Percentiles rank a stretch among this genome's conserved stretches.
These are phyloP conservation scores for Meripilus lineatus DNA, from an alignment of 1,284 basidiomycete species.

Conservation along the genomic window DNA sequence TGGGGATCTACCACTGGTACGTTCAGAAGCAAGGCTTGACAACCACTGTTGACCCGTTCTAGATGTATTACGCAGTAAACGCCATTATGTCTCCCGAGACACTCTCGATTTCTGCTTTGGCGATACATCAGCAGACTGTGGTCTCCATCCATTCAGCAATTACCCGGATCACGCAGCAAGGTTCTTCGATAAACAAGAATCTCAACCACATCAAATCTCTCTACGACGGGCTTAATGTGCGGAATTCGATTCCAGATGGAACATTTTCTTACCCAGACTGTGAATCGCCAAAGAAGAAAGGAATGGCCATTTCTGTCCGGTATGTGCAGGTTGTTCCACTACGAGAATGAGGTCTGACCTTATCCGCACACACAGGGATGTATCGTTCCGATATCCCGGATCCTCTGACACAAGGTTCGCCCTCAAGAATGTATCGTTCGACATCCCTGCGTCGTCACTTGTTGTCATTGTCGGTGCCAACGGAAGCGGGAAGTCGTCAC, in stretches of 20 bases:
- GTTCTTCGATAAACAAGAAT: neutral
- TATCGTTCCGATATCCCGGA: slow-evolving; percentile 63
- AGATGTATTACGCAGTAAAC: too few species aligned
- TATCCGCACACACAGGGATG: slow-evolving; percentile 38
- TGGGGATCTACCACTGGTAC: slow-evolving; percentile 1
- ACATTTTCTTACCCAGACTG: neutral
- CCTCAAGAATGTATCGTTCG: slow-evolving; percentile 57
- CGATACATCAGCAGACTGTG: neutral
- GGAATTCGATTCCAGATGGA: neutral
- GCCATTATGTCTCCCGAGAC: too few species aligned
- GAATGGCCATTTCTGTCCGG: neutral
- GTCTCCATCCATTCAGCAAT: neutral
- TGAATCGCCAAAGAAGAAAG: neutral
- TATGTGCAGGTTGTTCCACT: neutral
- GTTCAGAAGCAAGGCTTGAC: too few species aligned
- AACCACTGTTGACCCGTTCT: too few species aligned
- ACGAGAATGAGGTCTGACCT: neutral
- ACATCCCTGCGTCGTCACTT: slow-evolving; percentile 33
- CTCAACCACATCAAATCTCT: neutral
- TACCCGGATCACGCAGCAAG: neutral
- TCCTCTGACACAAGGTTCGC: slow-evolving; percentile 35
- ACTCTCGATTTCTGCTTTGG: too few species aligned
- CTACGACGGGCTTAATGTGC: neutral
- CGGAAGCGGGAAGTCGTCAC: slow-evolving; percentile 69
- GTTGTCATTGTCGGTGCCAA: slow-evolving; percentile 70